phyloP scores from a whole-genome alignment of 202 grass and related monocot species.

The Zizania palustris region DNA sequence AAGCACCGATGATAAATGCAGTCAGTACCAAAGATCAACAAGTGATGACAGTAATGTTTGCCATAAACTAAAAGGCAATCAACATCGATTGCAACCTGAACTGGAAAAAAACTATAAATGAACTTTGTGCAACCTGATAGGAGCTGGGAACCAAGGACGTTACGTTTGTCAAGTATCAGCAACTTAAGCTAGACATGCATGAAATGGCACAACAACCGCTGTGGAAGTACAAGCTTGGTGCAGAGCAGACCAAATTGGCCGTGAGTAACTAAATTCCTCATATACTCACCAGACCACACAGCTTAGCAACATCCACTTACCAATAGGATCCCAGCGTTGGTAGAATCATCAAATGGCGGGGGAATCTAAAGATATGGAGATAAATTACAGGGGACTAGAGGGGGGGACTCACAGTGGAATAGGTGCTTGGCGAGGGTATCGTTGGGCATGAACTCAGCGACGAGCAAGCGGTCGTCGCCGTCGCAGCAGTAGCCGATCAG shows the following conservation, averaged over 20 bases:
- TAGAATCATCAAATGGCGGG: slow-evolving; percentile 9
- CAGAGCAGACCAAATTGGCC: neutral
- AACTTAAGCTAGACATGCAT: neutral
- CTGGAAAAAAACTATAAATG: slow-evolving; percentile 24
- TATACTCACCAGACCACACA: neutral
- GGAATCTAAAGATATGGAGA: neutral
- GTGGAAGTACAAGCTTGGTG: neutral
- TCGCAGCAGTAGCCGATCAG: slow-evolving; percentile 96
- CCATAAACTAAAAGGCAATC: neutral
- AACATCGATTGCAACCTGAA: neutral
- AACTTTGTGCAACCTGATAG: neutral
- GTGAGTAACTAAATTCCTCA: neutral
- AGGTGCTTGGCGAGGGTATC: slow-evolving; percentile 94
- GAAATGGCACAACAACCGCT: too few species aligned
- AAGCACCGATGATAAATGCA: neutral
- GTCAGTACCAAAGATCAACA: neutral
- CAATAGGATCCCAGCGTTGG: neutral
- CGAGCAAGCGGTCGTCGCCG: slow-evolving; percentile 86
- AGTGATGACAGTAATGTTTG: neutral
- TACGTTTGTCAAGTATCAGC: neutral
- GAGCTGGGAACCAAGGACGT: neutral
- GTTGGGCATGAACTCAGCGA: slow-evolving; percentile 98
- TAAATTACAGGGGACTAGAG: neutral
- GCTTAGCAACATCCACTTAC: neutral
- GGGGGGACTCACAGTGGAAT: slow-evolving; percentile 75